Conservation (phyloP, 352 stramenopile species). For the Pythium phragmitis region DNA sequence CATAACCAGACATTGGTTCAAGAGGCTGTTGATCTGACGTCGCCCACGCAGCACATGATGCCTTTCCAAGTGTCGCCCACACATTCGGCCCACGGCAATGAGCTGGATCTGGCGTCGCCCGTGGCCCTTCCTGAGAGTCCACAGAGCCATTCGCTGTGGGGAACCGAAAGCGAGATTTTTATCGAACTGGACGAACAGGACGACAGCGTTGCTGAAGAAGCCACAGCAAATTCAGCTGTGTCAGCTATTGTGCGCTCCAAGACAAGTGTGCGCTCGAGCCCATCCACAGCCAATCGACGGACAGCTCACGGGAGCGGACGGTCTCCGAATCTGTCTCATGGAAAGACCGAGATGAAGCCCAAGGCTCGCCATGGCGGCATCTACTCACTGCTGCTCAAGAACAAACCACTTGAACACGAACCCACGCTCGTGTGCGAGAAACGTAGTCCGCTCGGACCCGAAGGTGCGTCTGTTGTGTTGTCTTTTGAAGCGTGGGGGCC, state of each 20-base stretch:
- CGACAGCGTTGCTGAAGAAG: neutral
- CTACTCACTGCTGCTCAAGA: constrained; percentile 76
- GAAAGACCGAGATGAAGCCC: constrained; percentile 31
- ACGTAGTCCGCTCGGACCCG: constrained; percentile 23
- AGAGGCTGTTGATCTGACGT: constrained; percentile 32
- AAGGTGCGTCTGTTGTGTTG: constrained; percentile 12
- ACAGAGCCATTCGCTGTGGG: constrained; percentile 28
- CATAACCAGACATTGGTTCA: neutral
- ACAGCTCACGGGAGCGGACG: neutral
- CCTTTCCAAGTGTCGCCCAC: constrained; percentile 40
- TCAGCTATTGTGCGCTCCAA: neutral
- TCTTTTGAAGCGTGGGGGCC: neutral
- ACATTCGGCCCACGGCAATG: constrained; percentile 36
- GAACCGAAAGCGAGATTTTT: constrained; percentile 22
- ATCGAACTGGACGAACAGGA: neutral
- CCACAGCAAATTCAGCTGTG: neutral
- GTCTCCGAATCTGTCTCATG: constrained; percentile 9
- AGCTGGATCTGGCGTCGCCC: constrained; percentile 70
- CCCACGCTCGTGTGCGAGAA: constrained; percentile 58
- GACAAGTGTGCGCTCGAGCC: neutral
- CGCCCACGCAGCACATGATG: constrained; percentile 38
- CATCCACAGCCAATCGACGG: constrained; percentile 9
- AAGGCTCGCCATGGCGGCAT: constrained; percentile 77
- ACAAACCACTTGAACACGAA: constrained; percentile 44
- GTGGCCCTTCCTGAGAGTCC: constrained; percentile 51